Percentiles rank a stretch among this genome's conserved stretches.
These are phyloP conservation scores for Puccinia polysora DNA, from an alignment of 1,284 basidiomycete genomes.

Conservation along the genomic window DNA sequence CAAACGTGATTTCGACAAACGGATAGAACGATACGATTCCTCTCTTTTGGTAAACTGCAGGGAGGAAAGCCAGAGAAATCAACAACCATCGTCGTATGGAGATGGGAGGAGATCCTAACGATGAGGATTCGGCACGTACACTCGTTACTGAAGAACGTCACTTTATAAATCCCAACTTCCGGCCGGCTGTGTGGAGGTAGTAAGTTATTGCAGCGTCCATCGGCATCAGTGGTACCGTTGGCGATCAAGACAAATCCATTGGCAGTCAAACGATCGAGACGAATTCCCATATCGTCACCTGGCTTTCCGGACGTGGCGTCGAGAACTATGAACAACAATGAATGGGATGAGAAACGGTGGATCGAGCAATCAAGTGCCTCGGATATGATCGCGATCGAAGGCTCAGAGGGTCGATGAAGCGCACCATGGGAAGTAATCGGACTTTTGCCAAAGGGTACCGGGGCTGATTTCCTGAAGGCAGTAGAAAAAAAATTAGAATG, in stretches of 20 bases:
- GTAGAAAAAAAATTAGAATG: background rate
- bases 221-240: constrained; percentile 49
- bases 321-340: constrained; percentile 47
- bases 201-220: constrained; percentile 49
- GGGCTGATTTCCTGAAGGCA: constrained; percentile 8
- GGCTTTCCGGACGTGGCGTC: constrained; percentile 52
- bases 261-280: constrained; percentile 49
- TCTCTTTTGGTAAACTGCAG: constrained; percentile 47
- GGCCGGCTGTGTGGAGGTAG: constrained; percentile 45
- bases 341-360: background rate
- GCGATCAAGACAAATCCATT: constrained; percentile 49
- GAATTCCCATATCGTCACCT: constrained; percentile 49
- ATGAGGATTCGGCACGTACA: constrained; percentile 3
- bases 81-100: background rate
- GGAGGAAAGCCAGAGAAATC: background rate
- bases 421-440: constrained; percentile 52
- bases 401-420: background rate
- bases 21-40: constrained; percentile 50
- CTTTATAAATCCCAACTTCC: constrained; percentile 50
- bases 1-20: constrained; percentile 52
- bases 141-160: constrained; percentile 51
- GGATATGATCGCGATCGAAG: background rate
- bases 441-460: constrained; percentile 41
- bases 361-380: background rate
- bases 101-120: background rate